A percentile compares a stretch with the other conserved stretches of the same genome.
Evolutionary conservation across 2,329 filamentous ascomycete genomes (phyloP).

Genomic region (Epichloe elymi): DNA sequence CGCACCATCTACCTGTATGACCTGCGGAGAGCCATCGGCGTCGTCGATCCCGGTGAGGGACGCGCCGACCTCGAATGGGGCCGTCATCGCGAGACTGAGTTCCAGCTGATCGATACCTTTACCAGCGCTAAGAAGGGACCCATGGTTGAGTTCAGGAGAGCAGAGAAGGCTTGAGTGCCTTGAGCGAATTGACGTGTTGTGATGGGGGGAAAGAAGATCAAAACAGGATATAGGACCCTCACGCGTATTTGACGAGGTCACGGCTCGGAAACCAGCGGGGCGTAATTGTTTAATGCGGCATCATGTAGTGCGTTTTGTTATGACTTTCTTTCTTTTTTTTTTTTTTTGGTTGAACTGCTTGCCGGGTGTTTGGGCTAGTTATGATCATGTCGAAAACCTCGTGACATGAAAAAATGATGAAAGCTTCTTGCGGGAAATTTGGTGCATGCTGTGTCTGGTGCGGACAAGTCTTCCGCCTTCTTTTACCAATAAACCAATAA

Average conservation of each 20-base stretch:
- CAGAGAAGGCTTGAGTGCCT: slow-evolving; percentile 8
- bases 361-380: background rate
- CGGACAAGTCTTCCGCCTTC: too few relatives aligned
- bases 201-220: too few relatives aligned
- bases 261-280: too few relatives aligned
- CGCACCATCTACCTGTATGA: slow-evolving; percentile 50
- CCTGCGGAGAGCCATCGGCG: slow-evolving; percentile 35
- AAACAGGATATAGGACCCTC: too few relatives aligned
- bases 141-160: slow-evolving; percentile 46
- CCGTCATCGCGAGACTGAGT: slow-evolving; percentile 44
- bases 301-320: too few relatives aligned
- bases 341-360: background rate
- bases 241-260: too few relatives aligned
- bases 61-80: slow-evolving; percentile 35
- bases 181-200: background rate
- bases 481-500: too few relatives aligned
- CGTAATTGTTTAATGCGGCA: too few relatives aligned
- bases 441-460: too few relatives aligned
- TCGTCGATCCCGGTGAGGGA: slow-evolving; percentile 40
- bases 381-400: background rate
- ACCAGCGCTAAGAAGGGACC: slow-evolving; percentile 61
- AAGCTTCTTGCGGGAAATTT: too few relatives aligned
- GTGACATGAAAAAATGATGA: too few relatives aligned
- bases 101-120: slow-evolving; percentile 60
- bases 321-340: too few relatives aligned